Evolutionary conservation across 345 rosid species (phyloP).

Genomic region (Rhodamnia argentea): DNA sequence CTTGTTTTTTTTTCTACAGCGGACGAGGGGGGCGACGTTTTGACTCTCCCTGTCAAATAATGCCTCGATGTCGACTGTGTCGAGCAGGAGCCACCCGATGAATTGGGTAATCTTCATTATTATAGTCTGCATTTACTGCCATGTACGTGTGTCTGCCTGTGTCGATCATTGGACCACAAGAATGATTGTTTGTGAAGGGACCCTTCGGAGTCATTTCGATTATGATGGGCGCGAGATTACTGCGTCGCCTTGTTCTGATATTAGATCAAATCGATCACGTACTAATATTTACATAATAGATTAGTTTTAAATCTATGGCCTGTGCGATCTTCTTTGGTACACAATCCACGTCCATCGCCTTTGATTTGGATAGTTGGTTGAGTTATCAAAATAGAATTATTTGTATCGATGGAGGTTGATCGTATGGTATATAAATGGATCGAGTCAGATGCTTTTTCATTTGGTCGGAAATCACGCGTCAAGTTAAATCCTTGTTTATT

Average conservation of each 20-base stretch:
- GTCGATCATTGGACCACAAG: neutral
- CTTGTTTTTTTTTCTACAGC: neutral
- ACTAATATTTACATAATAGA: neutral
- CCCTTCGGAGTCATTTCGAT: neutral
- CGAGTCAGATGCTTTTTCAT: too few relatives aligned
- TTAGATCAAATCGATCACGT: neutral
- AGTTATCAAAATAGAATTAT: neutral
- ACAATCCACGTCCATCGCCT: neutral
- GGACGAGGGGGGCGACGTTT: neutral
- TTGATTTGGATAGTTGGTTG: neutral
- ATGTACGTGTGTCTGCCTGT: neutral
- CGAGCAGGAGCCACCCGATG: neutral
- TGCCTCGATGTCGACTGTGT: neutral
- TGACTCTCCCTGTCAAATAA: neutral
- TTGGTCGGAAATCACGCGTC: too few relatives aligned
- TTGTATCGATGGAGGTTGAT: neutral
- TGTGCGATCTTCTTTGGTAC: neutral
- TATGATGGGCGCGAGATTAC: neutral
- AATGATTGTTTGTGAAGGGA: neutral
- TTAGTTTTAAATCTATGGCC: neutral
- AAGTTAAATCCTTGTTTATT: neutral
- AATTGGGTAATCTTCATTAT: neutral
- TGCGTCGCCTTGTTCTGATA: neutral
- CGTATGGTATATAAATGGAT: neutral
- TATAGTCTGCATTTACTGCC: neutral